Conservation (phyloP, 176 grass and related monocot species). For the Alopecurus myosuroides region DNA sequence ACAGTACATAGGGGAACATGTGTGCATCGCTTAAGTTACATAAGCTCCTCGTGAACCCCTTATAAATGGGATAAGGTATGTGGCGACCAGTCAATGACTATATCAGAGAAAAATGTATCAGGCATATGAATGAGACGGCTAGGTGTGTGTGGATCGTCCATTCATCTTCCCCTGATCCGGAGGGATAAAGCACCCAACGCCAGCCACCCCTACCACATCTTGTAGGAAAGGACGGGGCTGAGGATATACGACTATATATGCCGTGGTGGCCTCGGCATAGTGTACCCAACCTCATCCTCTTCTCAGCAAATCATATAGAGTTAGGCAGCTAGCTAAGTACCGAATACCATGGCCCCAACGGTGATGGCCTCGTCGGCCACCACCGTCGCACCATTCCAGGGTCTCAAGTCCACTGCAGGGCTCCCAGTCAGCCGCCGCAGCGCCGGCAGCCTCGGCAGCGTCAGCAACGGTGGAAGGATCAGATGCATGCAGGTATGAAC, state of each 20-base stretch:
- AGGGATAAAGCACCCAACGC: neutral
- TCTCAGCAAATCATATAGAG: neutral
- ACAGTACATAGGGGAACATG: neutral
- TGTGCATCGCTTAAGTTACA: neutral
- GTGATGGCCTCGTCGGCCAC: slow-evolving; percentile 5
- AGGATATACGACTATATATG: neutral
- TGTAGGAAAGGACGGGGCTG: neutral
- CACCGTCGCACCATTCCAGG: neutral
- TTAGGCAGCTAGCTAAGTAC: neutral
- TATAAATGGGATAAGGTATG: neutral
- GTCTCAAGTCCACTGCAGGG: neutral
- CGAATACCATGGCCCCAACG: neutral
- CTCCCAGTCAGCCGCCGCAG: too few species aligned
- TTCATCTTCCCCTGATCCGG: neutral
- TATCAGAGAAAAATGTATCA: neutral
- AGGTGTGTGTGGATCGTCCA: neutral
- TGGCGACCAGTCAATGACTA: neutral
- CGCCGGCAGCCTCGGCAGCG: too few species aligned
- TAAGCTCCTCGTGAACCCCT: neutral
- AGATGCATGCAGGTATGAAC: too few species aligned
- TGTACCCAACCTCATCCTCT: neutral
- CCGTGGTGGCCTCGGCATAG: neutral
- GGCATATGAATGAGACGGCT: neutral
- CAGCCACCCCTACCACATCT: neutral
- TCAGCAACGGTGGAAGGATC: too few species aligned